Evolutionary conservation across 1,284 basidiomycete species (phyloP), one percentile per base, ranked within the genome.

Genomic region (Mycena citricolor): DNA sequence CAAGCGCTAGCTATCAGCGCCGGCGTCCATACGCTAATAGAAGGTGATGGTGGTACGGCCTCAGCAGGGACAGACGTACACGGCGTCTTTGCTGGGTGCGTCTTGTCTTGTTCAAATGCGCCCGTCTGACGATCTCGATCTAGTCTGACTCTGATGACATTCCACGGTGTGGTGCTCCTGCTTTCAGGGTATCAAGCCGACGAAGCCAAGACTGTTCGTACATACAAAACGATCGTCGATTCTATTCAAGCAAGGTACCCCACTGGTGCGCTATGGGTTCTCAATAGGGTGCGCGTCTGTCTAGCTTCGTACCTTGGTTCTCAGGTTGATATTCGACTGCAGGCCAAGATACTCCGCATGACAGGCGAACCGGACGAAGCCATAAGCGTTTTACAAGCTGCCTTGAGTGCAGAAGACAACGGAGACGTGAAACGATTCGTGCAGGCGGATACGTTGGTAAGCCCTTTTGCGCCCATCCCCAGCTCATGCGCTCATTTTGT

Each of bases 271-370:
- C 2, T 23, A 8, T 13, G 34, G 4, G 5, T 38, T 8, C 24
- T 17, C 17, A 21, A 13, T n/a, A 26, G 23, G 12, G 8, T 14
- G 13, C 14, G 24, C 4, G 37, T 8, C 6, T 26, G 37, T n/a
- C n/a, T n/a, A n/a, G n/a, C n/a, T n/a, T n/a, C n/a, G n/a, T n/a
- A n/a, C n/a, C n/a, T n/a, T n/a, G n/a, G n/a, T n/a, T n/a, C n/a
- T n/a, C n/a, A n/a, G n/a, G n/a, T n/a, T n/a, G n/a, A n/a, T n/a
- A 30, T 14, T 14, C 33, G 20, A 30, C 34, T 16, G n/a, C 47
- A 86, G 82, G 86, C 85, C 3, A 89, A 88, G 58, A 80, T 89
- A 16, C 63, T 81, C 41, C 82, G 86, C 8, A 84, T 89, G 81
- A 74, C 77, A 2, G 63, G 71, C 40, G 74, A 88, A 54, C 67